Percentiles rank a stretch among this genome's conserved stretches.
These are phyloP conservation scores for Colletotrichum filicis DNA, from an alignment of 2,329 filamentous ascomycete species.

Conservation along the genomic window DNA sequence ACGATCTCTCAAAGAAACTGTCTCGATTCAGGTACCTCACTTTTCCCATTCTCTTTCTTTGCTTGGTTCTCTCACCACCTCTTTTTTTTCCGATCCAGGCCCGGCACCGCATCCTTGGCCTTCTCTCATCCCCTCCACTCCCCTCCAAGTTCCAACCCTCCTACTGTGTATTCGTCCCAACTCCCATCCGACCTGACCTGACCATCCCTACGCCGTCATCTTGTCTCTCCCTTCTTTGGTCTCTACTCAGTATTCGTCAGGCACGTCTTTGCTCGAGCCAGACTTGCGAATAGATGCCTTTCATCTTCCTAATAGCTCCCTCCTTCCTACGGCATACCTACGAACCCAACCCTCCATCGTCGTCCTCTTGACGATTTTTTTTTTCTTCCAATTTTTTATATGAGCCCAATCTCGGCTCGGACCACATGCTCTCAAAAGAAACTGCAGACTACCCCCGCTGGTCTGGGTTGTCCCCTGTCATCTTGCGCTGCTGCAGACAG, in stretches of 20 bases:
- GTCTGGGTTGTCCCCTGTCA: slow-evolving; percentile 17
- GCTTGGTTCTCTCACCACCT: background rate
- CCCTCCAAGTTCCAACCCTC: background rate
- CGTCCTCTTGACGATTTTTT: background rate
- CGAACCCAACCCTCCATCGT: background rate
- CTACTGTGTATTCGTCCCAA: background rate
- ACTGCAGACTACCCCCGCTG: slow-evolving; percentile 15
- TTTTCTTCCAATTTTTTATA: background rate
- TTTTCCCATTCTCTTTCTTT: background rate
- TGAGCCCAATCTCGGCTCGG: slow-evolving; percentile 34
- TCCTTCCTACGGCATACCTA: background rate
- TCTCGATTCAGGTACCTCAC: background rate
- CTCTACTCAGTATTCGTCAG: background rate
- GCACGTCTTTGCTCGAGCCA: background rate
- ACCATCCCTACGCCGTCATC: slow-evolving; percentile 1
- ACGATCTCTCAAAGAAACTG: background rate
- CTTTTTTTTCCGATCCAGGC: background rate
- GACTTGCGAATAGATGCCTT: background rate
- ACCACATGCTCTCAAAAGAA: slow-evolving; percentile 32
- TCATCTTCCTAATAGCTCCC: background rate
- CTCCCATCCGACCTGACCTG: background rate
- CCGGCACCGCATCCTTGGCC: background rate
- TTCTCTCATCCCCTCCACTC: background rate
- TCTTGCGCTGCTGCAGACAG: background rate
- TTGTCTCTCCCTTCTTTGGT: background rate